Conservation (phyloP, 371 early-diverging fungal species). For the Mucor plumbeus region DNA sequence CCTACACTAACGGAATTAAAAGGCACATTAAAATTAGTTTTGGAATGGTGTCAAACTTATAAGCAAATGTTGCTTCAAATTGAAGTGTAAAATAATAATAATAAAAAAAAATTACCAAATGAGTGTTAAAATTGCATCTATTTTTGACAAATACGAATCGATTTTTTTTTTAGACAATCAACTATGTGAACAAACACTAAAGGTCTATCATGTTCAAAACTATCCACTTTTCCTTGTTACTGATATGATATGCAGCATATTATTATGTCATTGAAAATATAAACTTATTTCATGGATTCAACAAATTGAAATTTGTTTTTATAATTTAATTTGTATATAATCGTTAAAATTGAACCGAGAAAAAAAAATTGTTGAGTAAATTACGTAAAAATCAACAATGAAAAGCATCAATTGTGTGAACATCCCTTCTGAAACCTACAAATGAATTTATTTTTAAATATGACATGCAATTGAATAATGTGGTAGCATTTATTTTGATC, state of each 20-base stretch:
- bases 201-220: too few species aligned
- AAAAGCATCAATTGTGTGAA: background rate
- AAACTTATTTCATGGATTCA: background rate
- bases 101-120: too few species aligned
- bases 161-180: too few species aligned
- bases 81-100: slow-evolving; percentile 15
- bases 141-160: too few species aligned
- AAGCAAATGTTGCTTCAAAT: slow-evolving; percentile 45
- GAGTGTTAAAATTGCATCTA: too few species aligned
- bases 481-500: too few species aligned
- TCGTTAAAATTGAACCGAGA: background rate
- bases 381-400: background rate
- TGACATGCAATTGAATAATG: too few species aligned
- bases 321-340: background rate
- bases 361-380: background rate
- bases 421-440: background rate
- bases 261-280: background rate
- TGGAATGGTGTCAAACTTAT: slow-evolving; percentile 40
- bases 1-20: slow-evolving; percentile 48
- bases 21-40: slow-evolving; percentile 28
- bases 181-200: too few species aligned
- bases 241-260: background rate
- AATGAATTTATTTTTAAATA: background rate
- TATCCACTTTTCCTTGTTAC: background rate
- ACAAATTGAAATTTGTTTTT: background rate